These are phyloP conservation scores for Chrysoporthe cubensis DNA, from an alignment of 2,329 filamentous ascomycete species.

Conservation along the genomic window DNA sequence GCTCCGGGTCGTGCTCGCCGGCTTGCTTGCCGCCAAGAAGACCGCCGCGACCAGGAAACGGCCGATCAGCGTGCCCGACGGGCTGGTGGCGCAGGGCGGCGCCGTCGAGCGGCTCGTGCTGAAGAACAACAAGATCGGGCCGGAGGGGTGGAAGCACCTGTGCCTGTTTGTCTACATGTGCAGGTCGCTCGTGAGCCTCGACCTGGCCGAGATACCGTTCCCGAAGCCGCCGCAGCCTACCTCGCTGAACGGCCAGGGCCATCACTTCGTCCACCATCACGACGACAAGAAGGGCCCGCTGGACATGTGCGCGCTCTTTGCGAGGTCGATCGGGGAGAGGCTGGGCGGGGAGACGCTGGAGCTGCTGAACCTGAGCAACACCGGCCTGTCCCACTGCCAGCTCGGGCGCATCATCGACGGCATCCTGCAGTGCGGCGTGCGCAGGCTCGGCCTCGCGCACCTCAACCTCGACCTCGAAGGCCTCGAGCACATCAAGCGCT, in stretches of 20 bases:
- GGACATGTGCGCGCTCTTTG: slow-evolving; percentile 69
- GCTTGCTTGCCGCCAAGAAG: slow-evolving; percentile 78
- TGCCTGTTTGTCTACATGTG: slow-evolving; percentile 90
- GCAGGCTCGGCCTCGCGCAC: slow-evolving; percentile 79
- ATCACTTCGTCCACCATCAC: slow-evolving; percentile 37
- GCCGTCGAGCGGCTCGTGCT: slow-evolving; percentile 85
- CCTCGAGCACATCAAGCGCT: slow-evolving; percentile 75
- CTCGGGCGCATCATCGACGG: slow-evolving; percentile 81
- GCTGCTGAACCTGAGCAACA: slow-evolving; percentile 82
- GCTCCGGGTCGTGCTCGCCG: slow-evolving; percentile 82
- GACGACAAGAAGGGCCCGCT: slow-evolving; percentile 30
- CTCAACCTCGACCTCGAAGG: slow-evolving; percentile 78
- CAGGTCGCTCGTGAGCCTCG: slow-evolving; percentile 80
- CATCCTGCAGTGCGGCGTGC: slow-evolving; percentile 75
- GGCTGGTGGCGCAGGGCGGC: slow-evolving; percentile 60
- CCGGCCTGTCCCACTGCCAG: slow-evolving; percentile 70
- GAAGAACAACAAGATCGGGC: slow-evolving; percentile 89
- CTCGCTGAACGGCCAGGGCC: slow-evolving; percentile 30
- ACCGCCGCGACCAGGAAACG: slow-evolving; percentile 53
- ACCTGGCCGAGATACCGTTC: slow-evolving; percentile 84
- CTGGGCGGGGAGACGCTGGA: slow-evolving; percentile 77
- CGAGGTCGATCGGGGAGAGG: slow-evolving; percentile 76
- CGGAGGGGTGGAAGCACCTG: slow-evolving; percentile 89
- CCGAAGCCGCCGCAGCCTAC: slow-evolving; percentile 47
- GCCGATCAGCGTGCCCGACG: slow-evolving; percentile 42